Percentiles rank a stretch among this genome's conserved stretches.
Evolutionary conservation across 129 eudicot species (phyloP).

Genomic region (Ambrosia artemisiifolia): DNA sequence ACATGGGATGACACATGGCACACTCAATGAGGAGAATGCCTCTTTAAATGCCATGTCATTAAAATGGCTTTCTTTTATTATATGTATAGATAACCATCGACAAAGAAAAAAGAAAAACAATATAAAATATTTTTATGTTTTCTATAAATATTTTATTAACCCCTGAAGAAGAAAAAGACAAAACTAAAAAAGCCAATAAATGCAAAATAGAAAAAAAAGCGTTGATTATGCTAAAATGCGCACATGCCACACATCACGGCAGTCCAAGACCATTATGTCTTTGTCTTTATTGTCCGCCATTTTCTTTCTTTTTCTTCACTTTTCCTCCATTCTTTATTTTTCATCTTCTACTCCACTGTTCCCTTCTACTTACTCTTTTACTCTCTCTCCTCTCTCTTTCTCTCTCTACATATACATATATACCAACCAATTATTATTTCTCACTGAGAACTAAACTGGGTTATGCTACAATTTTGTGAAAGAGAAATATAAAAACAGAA

Average conservation of each 20-base stretch:
- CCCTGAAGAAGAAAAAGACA: not conserved
- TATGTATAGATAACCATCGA: no score
- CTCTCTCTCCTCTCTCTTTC: not conserved
- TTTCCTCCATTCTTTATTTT: slow-evolving; percentile 44
- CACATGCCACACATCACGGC: slow-evolving; percentile 17
- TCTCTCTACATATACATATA: not conserved
- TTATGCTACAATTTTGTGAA: not conserved
- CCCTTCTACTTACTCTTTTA: not conserved
- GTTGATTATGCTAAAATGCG: slow-evolving; percentile 2
- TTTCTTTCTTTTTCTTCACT: slow-evolving; percentile 69
- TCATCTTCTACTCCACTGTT: slow-evolving; percentile 27
- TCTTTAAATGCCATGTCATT: no score
- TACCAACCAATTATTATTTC: not conserved
- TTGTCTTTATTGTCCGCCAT: slow-evolving; percentile 55
- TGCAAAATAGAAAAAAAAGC: not conserved
- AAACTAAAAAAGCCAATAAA: not conserved
- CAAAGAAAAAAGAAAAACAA: no score
- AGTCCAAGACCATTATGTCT: slow-evolving; percentile 27
- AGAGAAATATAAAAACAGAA: not conserved
- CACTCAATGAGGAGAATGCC: no score
- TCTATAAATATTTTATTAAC: not conserved
- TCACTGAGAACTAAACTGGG: not conserved
- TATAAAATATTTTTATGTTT: no score
- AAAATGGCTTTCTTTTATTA: no score
- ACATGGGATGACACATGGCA: no score